Base-by-base conservation (phyloP, 768 basidiomycete genomes). In the Hygrocybe punicea region DNA sequence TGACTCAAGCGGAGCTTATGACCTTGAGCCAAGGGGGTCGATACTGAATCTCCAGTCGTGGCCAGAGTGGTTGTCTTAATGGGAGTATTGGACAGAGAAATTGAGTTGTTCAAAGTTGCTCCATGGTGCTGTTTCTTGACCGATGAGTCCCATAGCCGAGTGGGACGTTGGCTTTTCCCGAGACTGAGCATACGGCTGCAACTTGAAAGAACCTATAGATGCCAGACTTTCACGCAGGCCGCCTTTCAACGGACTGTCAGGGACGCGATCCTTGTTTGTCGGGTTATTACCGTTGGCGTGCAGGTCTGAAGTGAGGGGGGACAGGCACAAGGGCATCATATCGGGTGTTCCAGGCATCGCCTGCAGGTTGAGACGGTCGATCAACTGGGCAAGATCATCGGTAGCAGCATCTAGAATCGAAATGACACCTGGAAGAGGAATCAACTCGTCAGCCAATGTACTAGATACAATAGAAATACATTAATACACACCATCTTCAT, bases 401-500 rank as follows among this genome's bases (percentile, higher is more conserved):
- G 90, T 92, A 0, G 87, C 90, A 0, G 88, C 87, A 60, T 86
- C 86, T n/a, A 91, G 73, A 29, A 89, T 79, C 0, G 84, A 87
- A 1, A 90, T 65, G 13, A 82, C 82, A 58, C 80, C 89, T 81
- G 60, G 39, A 37, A 14, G 55, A 40, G 54, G n/a, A 51, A 6
- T 54, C 36, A n/a, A 51, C 19, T 24, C 21, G 53, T 6, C 46
- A 57, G 55, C 36, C 3, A 55, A 40, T 42, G 56, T 14, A 10
- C 53, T n/a, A 25, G 29, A 29, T 29, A 29, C 29, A 29, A 29
- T 29, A 42, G 6, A 3, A 7, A n/a, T n/a, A n/a, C n/a, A n/a
- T n/a, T n/a, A n/a, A 48, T 7, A 64, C 74, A 53, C 71, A 54
- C 65, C 79, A 61, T 78, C 77, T n/a, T 83, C 82, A 44, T 79